A percentile compares a stretch with the other conserved stretches of the same genome.
phyloP scores from a whole-genome alignment of 768 basidiomycete genomes.

The Suillus paluster region DNA sequence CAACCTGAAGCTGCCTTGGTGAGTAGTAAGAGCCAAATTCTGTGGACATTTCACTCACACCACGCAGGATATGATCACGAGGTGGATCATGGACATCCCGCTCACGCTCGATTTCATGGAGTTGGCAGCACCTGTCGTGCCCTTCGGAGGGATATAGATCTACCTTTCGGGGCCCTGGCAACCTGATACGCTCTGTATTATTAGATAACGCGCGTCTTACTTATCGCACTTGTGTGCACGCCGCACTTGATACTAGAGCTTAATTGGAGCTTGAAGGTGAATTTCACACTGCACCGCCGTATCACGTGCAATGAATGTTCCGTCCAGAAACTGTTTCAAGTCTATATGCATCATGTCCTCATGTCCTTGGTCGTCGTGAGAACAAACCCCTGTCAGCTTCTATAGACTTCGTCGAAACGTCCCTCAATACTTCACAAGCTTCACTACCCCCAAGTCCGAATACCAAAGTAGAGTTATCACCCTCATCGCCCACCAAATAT shows the following conservation, averaged over 20 bases:
- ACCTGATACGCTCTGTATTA: neutral
- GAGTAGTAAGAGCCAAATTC: conserved; percentile 24
- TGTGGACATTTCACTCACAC: conserved; percentile 1
- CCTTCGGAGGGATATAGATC: neutral
- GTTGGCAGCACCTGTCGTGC: neutral
- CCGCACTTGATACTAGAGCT: neutral
- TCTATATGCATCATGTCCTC: too few species aligned
- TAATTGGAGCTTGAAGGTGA: neutral
- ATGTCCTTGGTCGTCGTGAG: neutral
- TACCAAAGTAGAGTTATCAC: neutral
- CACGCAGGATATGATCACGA: conserved; percentile 58
- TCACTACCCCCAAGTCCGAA: neutral
- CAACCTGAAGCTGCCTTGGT: conserved; percentile 88
- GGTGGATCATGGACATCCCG: conserved; percentile 62
- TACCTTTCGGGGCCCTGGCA: neutral
- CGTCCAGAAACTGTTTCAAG: too few species aligned
- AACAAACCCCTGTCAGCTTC: too few species aligned
- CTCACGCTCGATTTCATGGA: conserved; percentile 28
- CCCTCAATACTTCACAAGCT: neutral
- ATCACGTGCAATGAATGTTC: neutral
- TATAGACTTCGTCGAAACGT: neutral
- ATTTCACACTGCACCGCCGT: neutral
- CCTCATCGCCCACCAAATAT: neutral
- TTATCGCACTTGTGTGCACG: neutral
- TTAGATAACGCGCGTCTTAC: neutral